Evolutionary conservation across 768 basidiomycete species (phyloP), one percentile per base, ranked within the genome.

Genomic region (Cantharellus anzutake): DNA sequence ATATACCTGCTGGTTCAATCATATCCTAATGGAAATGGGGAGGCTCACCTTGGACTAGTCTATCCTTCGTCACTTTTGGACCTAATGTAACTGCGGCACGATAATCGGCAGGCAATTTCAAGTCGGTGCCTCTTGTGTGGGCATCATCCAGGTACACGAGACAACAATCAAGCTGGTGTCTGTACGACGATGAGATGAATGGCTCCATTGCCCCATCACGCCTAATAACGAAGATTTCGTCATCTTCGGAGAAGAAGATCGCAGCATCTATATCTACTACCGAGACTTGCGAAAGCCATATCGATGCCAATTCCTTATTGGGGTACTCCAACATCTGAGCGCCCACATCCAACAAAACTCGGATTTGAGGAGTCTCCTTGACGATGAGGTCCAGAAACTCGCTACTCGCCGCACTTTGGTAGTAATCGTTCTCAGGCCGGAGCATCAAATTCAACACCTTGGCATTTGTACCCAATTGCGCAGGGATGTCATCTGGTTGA

Each of bases 301-400:
- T 50, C 20, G 59, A 42, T 2, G 70, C 75, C 3, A 80, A 57
- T 35, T 75, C 67, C 2, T 63, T 41, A 61, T 78, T 80, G 34
- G 70, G 66, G 59, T 78, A 67, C 51, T 80, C 78, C 4, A 80
- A 67, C 68, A 80, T 75, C 61, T 80, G 78, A 0, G 78, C 78
- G 2, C 78, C 79, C 7, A 80, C 78, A 51, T 80, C 78, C 14
- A 80, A 66, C 20, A 80, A 65, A 3, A 80, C 77, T 35, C 70
- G 70, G 38, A 79, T 69, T n/a, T 68, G 65, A 2, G 72, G 73
- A n/a, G n/a, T n/a, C n/a, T n/a, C n/a, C 1, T 59, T 58, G 62
- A 59, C n/a, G 5, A 70, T 68, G 2, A 80, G 16, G 29, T 68
- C 59, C 1, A 20, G 20, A 48, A 48, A 20, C 44, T 20, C 7